Evolutionary conservation across 441 rosid species (phyloP), one percentile per base, ranked within the genome.

Genomic region (Breynia disticha): DNA sequence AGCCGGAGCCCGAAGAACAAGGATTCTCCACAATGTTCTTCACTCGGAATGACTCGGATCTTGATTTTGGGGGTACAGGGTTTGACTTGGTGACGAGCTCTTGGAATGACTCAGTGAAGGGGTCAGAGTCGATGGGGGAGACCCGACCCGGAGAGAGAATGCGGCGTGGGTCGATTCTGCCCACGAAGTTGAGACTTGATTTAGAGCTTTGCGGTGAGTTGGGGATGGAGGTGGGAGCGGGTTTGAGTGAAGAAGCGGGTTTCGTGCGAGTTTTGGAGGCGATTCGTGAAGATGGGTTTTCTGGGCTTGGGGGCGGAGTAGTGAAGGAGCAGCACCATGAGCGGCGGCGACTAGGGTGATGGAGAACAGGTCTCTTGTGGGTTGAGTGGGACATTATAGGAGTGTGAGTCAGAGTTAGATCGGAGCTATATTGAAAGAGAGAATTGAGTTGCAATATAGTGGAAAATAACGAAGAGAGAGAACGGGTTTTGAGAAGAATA

Each of bases 91-190:
- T 2, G 18, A 19, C 43, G 16, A 52, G 7, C 14, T 32, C 41
- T 5, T 32, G 73, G 48, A 19, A 16, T 22, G 74, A 49, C 5
- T 54, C 61, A 62, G 52, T 35, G 20, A 55, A 61, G 28, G 70
- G 76, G 61, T 77, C 78, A n/a, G 83, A 69, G 69, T 89, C 97
- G 32, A 90, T 82, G 1, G 97, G 95, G 14, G 95, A 90, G 61
- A 90, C 94, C 28, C 95, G 87, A 45, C 95, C 95, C 2, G 95
- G 95, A 0, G 95, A 90, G 65, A 87, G 75, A 73, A 89, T 86
- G 67, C 90, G 75, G 46, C 93, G 87, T 5, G 77, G 91, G 76
- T 79, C 91, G 56, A 84, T 82, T 76, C 86, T 79, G 57, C 79
- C 81, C 17, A 83, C 82, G 19, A 87, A 56, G 60, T 66, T 64